A percentile compares a stretch with the other conserved stretches of the same genome.
phyloP scores from a whole-genome alignment of 2,329 filamentous ascomycete genomes.

The Arachnomyces sp. region DNA sequence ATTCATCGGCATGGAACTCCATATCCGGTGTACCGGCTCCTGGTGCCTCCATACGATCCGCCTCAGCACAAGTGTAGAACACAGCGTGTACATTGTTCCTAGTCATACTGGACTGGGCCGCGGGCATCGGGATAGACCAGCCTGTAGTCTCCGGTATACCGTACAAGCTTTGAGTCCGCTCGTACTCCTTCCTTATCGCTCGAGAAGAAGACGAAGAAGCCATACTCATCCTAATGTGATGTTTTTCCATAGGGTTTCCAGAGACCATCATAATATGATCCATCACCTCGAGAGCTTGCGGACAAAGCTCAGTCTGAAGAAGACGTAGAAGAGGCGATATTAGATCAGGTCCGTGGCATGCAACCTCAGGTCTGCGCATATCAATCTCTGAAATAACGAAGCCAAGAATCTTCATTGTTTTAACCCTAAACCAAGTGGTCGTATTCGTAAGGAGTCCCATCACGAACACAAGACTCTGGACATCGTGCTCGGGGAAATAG shows the following conservation, averaged over 20 bases:
- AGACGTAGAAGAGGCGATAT: constrained; percentile 87
- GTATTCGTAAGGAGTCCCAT: constrained; percentile 88
- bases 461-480: constrained; percentile 78
- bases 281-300: constrained; percentile 81
- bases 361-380: constrained; percentile 84
- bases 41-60: constrained; percentile 53
- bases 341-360: constrained; percentile 83
- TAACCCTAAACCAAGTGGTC: constrained; percentile 80
- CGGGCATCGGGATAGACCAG: constrained; percentile 92
- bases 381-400: constrained; percentile 82
- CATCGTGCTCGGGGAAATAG: constrained; percentile 77
- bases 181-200: constrained; percentile 85
- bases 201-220: constrained; percentile 72
- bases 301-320: constrained; percentile 86
- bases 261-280: constrained; percentile 95
- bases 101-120: constrained; percentile 78
- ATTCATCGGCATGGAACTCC: constrained; percentile 86
- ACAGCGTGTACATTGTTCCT: constrained; percentile 90
- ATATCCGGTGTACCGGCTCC: constrained; percentile 69
- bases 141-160: constrained; percentile 93
- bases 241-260: constrained; percentile 83
- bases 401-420: constrained; percentile 84
- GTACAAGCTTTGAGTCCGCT: constrained; percentile 86
- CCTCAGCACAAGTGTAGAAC: constrained; percentile 83
- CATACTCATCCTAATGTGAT: constrained; percentile 98